Evolutionary conservation across 441 rosid genomes (phyloP).

Genomic region (Lagerstroemia fauriei): DNA sequence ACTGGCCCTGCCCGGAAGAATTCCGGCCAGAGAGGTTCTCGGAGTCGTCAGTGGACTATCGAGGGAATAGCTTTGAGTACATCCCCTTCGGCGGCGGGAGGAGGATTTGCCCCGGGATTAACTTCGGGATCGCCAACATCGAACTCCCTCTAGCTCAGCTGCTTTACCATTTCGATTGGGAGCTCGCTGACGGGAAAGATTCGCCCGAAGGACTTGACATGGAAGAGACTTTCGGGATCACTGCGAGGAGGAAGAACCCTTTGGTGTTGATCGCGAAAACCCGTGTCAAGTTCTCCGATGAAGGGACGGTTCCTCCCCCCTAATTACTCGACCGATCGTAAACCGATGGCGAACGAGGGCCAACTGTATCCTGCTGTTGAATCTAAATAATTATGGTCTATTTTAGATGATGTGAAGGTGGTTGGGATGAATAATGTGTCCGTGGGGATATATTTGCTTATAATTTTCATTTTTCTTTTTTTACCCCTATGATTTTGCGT

Average conservation of each 20-base stretch:
- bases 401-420: no score
- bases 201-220: slow-evolving; percentile 5
- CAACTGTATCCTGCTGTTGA: no score
- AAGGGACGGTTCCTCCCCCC: background rate
- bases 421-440: no score
- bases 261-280: background rate
- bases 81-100: slow-evolving; percentile 22
- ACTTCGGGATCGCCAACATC: slow-evolving; percentile 12
- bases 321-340: background rate
- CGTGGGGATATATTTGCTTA: no score
- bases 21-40: slow-evolving; percentile 15
- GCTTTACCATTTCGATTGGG: slow-evolving; percentile 24
- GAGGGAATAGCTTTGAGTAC: slow-evolving; percentile 15
- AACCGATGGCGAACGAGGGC: background rate
- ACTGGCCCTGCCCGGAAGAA: slow-evolving; percentile 7
- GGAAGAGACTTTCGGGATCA: slow-evolving; percentile 18
- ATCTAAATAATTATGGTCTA: no score
- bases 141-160: slow-evolving; percentile 19
- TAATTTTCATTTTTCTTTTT: no score
- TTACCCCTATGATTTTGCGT: no score
- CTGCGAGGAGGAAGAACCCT: slow-evolving; percentile 5
- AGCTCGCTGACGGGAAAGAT: background rate
- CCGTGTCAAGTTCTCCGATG: background rate
- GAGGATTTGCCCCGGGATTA: slow-evolving; percentile 22
- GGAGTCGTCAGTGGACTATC: slow-evolving; percentile 9